Evolutionary conservation across 768 basidiomycete genomes (phyloP).

Genomic region (Lactarius pseudohatsudake): DNA sequence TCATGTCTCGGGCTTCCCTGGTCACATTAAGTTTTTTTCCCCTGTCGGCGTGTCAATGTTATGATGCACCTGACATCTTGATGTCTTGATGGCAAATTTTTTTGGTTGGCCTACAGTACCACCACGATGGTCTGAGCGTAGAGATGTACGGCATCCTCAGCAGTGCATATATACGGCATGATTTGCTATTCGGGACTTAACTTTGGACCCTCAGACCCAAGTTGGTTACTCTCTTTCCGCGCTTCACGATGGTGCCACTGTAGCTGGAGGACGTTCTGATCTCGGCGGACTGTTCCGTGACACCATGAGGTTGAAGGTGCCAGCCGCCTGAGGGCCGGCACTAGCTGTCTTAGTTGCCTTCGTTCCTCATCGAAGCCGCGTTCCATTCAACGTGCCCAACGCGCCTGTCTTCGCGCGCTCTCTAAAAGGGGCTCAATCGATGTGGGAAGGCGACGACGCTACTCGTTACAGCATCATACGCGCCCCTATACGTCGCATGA

Average conservation of each 20-base stretch:
- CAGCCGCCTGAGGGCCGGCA: neutral
- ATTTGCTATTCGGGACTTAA: neutral
- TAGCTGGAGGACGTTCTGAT: neutral
- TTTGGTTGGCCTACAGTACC: neutral
- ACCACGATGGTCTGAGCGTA: neutral
- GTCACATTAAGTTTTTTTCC: neutral
- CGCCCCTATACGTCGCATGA: constrained; percentile 60
- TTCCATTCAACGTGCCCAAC: neutral
- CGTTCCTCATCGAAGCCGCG: neutral
- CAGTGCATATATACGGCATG: neutral
- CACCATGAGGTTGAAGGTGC: neutral
- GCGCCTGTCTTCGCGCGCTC: neutral
- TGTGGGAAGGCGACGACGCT: constrained; percentile 72
- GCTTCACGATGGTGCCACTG: neutral
- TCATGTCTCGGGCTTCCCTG: neutral
- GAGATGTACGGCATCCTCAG: neutral
- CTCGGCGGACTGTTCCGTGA: neutral
- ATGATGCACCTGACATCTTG: neutral
- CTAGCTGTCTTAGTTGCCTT: neutral
- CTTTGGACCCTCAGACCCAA: neutral
- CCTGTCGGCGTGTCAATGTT: neutral
- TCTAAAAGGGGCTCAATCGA: constrained; percentile 41
- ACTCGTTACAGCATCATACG: constrained; percentile 59
- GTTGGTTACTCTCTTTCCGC: neutral
- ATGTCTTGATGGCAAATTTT: neutral